Evolutionary conservation across 306 rosid species (phyloP).

Genomic region (Vigna angularis): DNA sequence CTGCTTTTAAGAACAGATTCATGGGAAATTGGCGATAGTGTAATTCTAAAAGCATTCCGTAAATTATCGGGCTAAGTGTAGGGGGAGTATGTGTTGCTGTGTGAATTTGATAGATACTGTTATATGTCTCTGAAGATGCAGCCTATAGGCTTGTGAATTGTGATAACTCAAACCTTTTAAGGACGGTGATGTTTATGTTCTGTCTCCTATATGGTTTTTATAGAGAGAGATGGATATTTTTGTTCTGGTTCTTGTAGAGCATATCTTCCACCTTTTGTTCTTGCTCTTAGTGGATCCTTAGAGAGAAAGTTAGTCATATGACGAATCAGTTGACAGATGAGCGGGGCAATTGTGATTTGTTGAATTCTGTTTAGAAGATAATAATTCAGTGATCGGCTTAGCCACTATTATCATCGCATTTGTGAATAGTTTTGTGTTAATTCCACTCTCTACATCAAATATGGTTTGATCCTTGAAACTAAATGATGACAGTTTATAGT

Average conservation of each 20-base stretch:
- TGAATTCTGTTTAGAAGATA: neutral
- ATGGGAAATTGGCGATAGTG: slow-evolving; percentile 30
- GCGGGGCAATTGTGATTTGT: neutral
- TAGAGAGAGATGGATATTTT: too few relatives aligned
- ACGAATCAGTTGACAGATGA: neutral
- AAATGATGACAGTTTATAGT: neutral
- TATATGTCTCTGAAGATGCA: too few relatives aligned
- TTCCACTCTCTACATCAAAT: slow-evolving; percentile 12
- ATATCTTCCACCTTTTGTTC: too few relatives aligned
- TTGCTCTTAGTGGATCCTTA: neutral
- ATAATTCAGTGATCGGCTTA: neutral
- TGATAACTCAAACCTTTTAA: neutral
- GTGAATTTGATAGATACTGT: slow-evolving; percentile 13
- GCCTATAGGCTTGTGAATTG: too few relatives aligned
- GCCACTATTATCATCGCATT: neutral
- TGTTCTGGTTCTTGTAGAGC: too few relatives aligned
- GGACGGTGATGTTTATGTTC: neutral
- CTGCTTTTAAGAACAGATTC: neutral
- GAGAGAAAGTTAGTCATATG: neutral
- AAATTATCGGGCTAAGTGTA: neutral
- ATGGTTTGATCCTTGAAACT: slow-evolving; percentile 16
- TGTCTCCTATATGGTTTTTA: neutral
- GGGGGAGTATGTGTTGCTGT: neutral
- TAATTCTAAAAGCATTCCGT: slow-evolving; percentile 7
- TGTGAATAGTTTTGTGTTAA: neutral